phyloP scores from a whole-genome alignment of 169 alveolate genomes.

The Plasmodium reichenowi region DNA sequence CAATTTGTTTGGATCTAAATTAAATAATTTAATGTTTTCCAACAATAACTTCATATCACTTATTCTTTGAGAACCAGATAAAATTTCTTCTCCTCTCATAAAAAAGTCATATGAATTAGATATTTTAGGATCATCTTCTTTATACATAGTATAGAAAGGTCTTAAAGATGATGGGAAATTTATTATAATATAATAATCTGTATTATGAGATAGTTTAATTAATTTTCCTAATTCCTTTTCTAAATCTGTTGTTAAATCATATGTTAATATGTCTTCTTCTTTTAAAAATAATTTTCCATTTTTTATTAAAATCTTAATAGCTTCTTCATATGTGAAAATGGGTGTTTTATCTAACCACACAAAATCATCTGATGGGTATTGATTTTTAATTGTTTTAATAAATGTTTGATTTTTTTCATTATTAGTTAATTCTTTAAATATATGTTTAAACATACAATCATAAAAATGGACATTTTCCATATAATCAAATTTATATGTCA shows the following conservation, averaged over 20 bases:
- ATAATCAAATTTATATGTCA: conserved; percentile 96
- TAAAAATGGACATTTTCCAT: conserved; percentile 96
- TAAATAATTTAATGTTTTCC: conserved; percentile 85
- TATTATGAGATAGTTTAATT: conserved; percentile 95
- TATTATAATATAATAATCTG: conserved; percentile 98
- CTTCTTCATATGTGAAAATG: conserved; percentile 80
- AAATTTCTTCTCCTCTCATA: conserved; percentile 99
- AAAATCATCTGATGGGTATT: conserved; percentile 60
- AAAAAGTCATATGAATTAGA: conserved; percentile 98
- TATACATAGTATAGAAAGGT: conserved; percentile 99
- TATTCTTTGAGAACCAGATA: conserved; percentile 99
- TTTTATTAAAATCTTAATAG: conserved; percentile 84
- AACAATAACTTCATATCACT: conserved; percentile 96
- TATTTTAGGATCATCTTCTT: conserved; percentile 82
- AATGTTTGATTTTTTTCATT: conserved; percentile 41
- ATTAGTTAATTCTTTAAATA: conserved; percentile 90
- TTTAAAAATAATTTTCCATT: conserved; percentile 80
- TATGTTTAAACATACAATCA: conserved; percentile 91
- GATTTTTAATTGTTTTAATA: conserved; percentile 60
- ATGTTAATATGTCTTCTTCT: conserved; percentile 88
- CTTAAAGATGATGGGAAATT: conserved; percentile 97
- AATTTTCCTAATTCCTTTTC: conserved; percentile 95
- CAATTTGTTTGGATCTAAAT: conserved; percentile 92
- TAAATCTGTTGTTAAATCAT: conserved; percentile 94
- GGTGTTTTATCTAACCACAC: conserved; percentile 70